phyloP scores from a whole-genome alignment of 805 yeast species.

The Metschnikowia colocasiae region DNA sequence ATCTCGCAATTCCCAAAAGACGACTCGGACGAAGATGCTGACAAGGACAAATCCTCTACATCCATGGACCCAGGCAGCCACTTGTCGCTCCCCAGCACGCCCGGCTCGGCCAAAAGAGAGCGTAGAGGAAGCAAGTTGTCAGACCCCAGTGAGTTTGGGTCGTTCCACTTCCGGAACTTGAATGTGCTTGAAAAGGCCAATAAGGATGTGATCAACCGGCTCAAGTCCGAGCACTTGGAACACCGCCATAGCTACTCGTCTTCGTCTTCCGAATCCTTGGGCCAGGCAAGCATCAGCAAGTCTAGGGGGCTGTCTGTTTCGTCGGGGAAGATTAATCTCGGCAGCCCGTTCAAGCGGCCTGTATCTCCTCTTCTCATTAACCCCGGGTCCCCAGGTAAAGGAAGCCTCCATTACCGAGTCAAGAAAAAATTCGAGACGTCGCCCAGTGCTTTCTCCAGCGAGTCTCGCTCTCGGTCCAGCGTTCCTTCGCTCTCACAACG shows the following conservation, averaged over 20 bases:
- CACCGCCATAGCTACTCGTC: conserved; percentile 49
- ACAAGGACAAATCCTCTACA: background rate
- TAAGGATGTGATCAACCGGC: conserved; percentile 82
- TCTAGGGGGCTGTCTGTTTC: conserved; percentile 35
- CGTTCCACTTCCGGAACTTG: conserved; percentile 84
- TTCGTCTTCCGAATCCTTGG: conserved; percentile 45
- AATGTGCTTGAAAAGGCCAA: conserved; percentile 91
- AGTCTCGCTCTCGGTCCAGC: conserved; percentile 13
- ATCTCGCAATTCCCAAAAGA: conserved; percentile 56
- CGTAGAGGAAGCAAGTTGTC: conserved; percentile 70
- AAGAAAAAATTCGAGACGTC: conserved; percentile 9
- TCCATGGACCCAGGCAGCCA: conserved; percentile 7
- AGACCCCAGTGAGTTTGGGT: conserved; percentile 81
- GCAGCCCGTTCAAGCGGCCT: conserved; percentile 45
- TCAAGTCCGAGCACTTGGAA: conserved; percentile 78
- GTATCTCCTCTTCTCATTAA: conserved; percentile 38
- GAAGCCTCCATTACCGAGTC: conserved; percentile 6
- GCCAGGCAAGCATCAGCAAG: conserved; percentile 23
- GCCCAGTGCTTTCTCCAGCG: conserved; percentile 4
- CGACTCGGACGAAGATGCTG: conserved; percentile 33
- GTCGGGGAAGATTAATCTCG: conserved; percentile 19
- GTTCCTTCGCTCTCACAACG: conserved; percentile 26
- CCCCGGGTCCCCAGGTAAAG: conserved; percentile 29
- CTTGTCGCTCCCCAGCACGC: conserved; percentile 21
- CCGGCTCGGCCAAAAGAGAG: conserved; percentile 46